These are phyloP conservation scores for Aspergillus panamensis DNA, from an alignment of 495 filamentous ascomycete species.

Conservation along the genomic window DNA sequence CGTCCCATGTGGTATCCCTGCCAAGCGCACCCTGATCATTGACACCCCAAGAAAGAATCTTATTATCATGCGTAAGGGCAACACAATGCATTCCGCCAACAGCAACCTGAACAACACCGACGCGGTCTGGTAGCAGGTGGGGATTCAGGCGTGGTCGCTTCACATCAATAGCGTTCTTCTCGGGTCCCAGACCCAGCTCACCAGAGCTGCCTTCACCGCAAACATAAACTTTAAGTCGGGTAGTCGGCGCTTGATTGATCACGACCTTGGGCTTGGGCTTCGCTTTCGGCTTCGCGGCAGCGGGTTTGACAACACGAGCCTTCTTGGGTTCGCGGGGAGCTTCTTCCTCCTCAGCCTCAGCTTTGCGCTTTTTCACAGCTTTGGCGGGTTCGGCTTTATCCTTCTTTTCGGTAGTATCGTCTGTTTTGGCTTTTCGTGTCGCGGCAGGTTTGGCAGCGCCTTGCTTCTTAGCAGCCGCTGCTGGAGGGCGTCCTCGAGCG, in stretches of 20 bases:
- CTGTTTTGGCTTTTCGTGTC: constrained; percentile 17
- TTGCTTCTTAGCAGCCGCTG: constrained; percentile 7
- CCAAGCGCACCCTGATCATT: constrained; percentile 66
- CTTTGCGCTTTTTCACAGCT: constrained; percentile 42
- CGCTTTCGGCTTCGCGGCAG: constrained; percentile 22
- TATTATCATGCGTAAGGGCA: constrained; percentile 59
- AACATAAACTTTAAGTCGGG: constrained; percentile 61
- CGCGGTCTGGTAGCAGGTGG: constrained; percentile 51
- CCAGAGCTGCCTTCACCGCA: constrained; percentile 65
- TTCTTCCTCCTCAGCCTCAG: constrained; percentile 30
- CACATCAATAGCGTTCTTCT: constrained; percentile 59
- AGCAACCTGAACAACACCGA: constrained; percentile 61
- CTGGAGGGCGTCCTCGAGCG: constrained; percentile 17
- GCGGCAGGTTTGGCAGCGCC: constrained; percentile 10
- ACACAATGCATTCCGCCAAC: constrained; percentile 64
- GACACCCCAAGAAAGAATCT: constrained; percentile 65
- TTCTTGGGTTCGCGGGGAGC: constrained; percentile 30
- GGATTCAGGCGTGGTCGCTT: constrained; percentile 66
- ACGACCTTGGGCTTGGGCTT: constrained; percentile 32
- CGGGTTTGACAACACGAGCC: constrained; percentile 26
- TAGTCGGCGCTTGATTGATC: constrained; percentile 44
- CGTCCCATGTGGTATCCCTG: constrained; percentile 58
- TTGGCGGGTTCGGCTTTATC: constrained; percentile 17
- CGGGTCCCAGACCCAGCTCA: constrained; percentile 63
- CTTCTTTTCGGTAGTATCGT: constrained; percentile 20